Base-by-base conservation (phyloP, 176 grass and related monocot species). In the Phoenix dactylifera region DNA sequence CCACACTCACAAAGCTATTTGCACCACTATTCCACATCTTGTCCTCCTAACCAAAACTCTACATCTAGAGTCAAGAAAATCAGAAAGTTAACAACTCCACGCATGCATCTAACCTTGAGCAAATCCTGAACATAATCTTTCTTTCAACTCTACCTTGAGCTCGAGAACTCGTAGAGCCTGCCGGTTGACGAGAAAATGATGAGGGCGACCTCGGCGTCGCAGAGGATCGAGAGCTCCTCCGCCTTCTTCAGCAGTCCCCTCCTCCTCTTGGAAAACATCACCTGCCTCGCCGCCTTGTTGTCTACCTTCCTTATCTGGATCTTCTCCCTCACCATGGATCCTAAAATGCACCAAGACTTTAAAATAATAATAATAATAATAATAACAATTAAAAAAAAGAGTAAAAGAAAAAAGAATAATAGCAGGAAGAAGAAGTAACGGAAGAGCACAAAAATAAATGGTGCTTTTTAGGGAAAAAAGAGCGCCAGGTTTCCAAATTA, bases 161-260 rank as follows among this genome's bases (percentile, higher is more conserved):
- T 95, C 10, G 86, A 84, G 86, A 74, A 89, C 69, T 95, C 83
- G 52, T 84, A 95, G 77, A 95, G 86, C 77, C 79, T 95, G 70
- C 90, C 90, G 69, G 90, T 89, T 59, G 90, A 72, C 72, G 89
- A 95, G 69, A 89, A 95, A 59, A 95, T 82, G 69, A 95, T 26
- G 66, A 95, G 89, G 16, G 76, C 85, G 64, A 95, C 82, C 65
- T 95, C 89, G 56, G 85, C 85, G 67, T 95, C 89, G 76, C 89
- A 95, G 52, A 95, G 89, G 65, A 95, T 83, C 4, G 79, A 68
- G 50, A 95, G 85, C 76, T 95, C 89, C 76, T 95, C 85, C 55
- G 89, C 89, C 76, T 95, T 95, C 81, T 95, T 95, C 85, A 80
- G 89, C 67, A 95, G 72, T 50, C 90, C 90, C 63, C 87, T 77